Evolutionary conservation across 2,329 filamentous ascomycete genomes (phyloP).

Genomic region (Penicillium sp.): DNA sequence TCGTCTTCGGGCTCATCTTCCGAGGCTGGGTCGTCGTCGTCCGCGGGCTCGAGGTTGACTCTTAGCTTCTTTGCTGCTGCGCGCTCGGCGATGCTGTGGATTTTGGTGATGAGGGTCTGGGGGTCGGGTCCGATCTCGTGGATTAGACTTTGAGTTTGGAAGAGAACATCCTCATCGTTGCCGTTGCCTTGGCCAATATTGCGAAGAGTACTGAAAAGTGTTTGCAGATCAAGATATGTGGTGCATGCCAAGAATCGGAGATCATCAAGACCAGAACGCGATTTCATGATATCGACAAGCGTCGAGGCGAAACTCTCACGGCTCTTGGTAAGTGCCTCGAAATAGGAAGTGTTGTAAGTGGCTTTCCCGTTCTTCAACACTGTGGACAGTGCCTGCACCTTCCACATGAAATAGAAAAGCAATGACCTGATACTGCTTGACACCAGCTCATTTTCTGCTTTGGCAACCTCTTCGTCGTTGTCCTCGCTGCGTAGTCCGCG

Average conservation of each 20-base stretch:
- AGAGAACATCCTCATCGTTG: constrained; percentile 49
- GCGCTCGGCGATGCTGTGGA: constrained; percentile 77
- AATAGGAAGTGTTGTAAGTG: constrained; percentile 63
- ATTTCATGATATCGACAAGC: constrained; percentile 53
- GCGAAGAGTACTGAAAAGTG: constrained; percentile 74
- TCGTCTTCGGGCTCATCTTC: constrained; percentile 58
- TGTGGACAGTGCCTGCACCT: constrained; percentile 63
- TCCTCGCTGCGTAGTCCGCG: constrained; percentile 68
- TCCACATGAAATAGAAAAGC: constrained; percentile 96
- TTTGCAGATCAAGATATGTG: constrained; percentile 78
- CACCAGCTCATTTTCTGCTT: constrained; percentile 77
- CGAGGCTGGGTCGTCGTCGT: constrained; percentile 73
- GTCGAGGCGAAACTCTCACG: constrained; percentile 55
- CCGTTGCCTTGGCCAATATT: constrained; percentile 46
- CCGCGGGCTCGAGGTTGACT: constrained; percentile 49
- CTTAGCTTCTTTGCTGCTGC: constrained; percentile 70
- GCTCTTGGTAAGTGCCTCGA: constrained; percentile 67
- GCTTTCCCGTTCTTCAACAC: constrained; percentile 57
- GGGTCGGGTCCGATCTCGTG: constrained; percentile 67
- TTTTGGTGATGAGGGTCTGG: constrained; percentile 68
- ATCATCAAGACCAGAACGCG: constrained; percentile 66
- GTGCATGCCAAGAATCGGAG: constrained; percentile 75
- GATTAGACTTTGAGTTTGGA: constrained; percentile 64
- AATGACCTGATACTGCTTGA: constrained; percentile 73
- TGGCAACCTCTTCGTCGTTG: constrained; percentile 69